phyloP scores from a whole-genome alignment of 2,329 filamentous ascomycete genomes.

The Lachnellula subtilissima region DNA sequence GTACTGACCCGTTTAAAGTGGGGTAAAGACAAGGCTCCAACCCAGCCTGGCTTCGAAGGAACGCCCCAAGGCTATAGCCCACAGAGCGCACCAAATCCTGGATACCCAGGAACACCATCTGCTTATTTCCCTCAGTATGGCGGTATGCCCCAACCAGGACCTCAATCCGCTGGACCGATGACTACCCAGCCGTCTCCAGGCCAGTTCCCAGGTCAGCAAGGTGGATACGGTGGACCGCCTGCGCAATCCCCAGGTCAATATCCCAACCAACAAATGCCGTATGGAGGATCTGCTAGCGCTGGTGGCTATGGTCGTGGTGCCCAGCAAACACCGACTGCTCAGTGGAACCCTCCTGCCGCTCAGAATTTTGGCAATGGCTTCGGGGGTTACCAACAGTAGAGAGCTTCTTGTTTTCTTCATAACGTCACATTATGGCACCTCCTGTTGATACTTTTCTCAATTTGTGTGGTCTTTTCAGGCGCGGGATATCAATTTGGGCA shows the following conservation, averaged over 20 bases:
- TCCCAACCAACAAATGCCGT: slow-evolving; percentile 65
- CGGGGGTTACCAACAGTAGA: slow-evolving; percentile 56
- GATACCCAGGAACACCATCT: slow-evolving; percentile 70
- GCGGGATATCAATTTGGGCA: slow-evolving; percentile 26
- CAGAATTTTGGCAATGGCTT: slow-evolving; percentile 61
- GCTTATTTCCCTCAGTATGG: slow-evolving; percentile 94
- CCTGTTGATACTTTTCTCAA: slow-evolving; percentile 13
- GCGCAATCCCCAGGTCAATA: slow-evolving; percentile 58
- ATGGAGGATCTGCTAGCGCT: slow-evolving; percentile 68
- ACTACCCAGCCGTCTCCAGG: slow-evolving; percentile 36
- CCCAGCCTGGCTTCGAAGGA: slow-evolving; percentile 71
- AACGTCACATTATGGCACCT: neutral
- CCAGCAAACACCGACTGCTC: slow-evolving; percentile 35
- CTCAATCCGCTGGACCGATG: slow-evolving; percentile 34
- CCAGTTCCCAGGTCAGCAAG: slow-evolving; percentile 59
- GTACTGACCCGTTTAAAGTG: slow-evolving; percentile 57
- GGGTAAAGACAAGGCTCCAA: slow-evolving; percentile 97
- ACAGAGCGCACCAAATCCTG: slow-evolving; percentile 66
- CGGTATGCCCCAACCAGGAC: slow-evolving; percentile 47
- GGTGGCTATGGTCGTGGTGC: slow-evolving; percentile 79
- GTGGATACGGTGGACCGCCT: slow-evolving; percentile 59
- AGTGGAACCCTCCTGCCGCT: slow-evolving; percentile 48
- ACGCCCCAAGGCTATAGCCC: slow-evolving; percentile 66
- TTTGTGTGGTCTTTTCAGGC: slow-evolving; percentile 12
- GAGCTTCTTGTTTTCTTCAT: slow-evolving; percentile 9